Base-by-base conservation (phyloP, 768 basidiomycete genomes). In the Hortiboletus campestris region DNA sequence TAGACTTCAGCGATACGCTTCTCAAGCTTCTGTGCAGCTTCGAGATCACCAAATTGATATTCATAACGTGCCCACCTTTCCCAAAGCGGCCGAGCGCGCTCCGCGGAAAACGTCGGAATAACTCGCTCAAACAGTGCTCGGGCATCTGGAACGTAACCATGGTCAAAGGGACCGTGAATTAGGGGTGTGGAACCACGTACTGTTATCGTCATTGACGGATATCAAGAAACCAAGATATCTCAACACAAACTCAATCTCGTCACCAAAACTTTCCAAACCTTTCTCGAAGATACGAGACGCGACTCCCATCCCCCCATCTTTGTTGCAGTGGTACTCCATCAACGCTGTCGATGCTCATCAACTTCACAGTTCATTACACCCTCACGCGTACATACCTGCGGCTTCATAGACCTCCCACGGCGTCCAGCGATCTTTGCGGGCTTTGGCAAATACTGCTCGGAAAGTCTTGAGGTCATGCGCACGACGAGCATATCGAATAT, bases 391-490 rank as follows among this genome's bases (percentile, higher is more conserved):
- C 50, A 41, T 45, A 95, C 94, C 94, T 51, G 91, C 86, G 41
- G 94, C 89, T 69, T 98, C 95, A 63, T 87, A 96, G 0, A 93
- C 89, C 65, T 95, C 89, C 97, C 97, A 98, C 16, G 91, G 80
- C 2, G 82, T 82, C 82, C 81, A 90, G 44, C 79, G 80, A 52
- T 83, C 82, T 65, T 84, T 89, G 61, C 94, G 79, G 12, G 94
- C 92, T 71, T 87, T 88, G 19, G 80, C 82, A 63, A 98, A 98
- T 7, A 94, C 75, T 0, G 78, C 76, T 52, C 95, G 78, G 39
- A 89, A 86, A 4, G 86, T 77, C 71, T 89, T 89, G 62, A 92
- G 81, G 19, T 91, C 91, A 76, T 96, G 92, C 5, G 94, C 85
- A 41, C 97, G 80, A 58, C 91, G 76, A 13, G 88, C 88, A 64